A percentile compares a stretch with the other conserved stretches of the same genome.
These are phyloP conservation scores for Aquilaria sinensis DNA, from an alignment of 345 rosid genomes.

Conservation along the genomic window DNA sequence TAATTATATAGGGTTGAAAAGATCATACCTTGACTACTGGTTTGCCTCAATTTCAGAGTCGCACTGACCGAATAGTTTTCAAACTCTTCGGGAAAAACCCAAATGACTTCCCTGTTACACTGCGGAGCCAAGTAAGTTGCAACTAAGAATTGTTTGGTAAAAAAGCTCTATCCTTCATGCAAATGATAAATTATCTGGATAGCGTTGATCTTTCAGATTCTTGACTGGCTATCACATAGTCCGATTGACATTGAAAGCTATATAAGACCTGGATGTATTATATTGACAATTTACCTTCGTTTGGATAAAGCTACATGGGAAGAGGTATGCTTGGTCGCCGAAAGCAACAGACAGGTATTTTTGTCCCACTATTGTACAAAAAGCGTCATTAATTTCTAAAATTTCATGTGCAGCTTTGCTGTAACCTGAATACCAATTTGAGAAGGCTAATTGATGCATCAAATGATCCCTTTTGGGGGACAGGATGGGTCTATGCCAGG, in stretches of 20 bases:
- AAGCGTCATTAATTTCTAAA: constrained; percentile 6
- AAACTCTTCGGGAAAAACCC: constrained; percentile 63
- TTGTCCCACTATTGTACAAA: neutral
- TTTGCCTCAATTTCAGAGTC: constrained; percentile 33
- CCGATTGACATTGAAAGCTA: constrained; percentile 74
- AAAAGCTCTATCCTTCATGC: constrained; percentile 1
- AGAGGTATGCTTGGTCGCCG: constrained; percentile 33
- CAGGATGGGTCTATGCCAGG: constrained; percentile 57
- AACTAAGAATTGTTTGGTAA: constrained; percentile 1
- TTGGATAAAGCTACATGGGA: constrained; percentile 44
- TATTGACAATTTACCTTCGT: constrained; percentile 57
- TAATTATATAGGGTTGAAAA: too few species aligned
- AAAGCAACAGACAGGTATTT: constrained; percentile 1
- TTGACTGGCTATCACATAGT: constrained; percentile 60
- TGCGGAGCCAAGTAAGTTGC: constrained; percentile 45
- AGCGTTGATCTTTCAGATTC: constrained; percentile 38
- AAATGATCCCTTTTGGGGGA: constrained; percentile 51
- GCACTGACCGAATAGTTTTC: constrained; percentile 51
- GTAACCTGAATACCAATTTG: constrained; percentile 49
- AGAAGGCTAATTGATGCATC: constrained; percentile 47
- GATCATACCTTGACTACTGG: constrained; percentile 3
- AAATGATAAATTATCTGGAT: constrained; percentile 12
- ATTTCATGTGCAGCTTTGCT: constrained; percentile 34
- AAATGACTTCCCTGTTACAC: constrained; percentile 38
- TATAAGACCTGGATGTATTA: constrained; percentile 70